These are phyloP conservation scores for Cyclotella choctawhatcheeana DNA, from an alignment of 108 stramenopile genomes.

Conservation along the genomic window DNA sequence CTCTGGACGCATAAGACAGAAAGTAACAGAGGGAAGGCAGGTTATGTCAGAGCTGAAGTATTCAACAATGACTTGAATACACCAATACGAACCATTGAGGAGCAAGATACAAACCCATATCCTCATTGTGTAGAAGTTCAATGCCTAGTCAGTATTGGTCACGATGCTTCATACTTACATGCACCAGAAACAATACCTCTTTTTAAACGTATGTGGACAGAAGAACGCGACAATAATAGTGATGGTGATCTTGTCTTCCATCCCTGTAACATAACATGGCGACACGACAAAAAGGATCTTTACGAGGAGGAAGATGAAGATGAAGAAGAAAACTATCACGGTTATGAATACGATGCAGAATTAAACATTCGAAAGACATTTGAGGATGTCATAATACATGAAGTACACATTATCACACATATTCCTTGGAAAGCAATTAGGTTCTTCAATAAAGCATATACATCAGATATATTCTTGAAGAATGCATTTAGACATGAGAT, in stretches of 20 bases:
- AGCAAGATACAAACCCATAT: slow-evolving; percentile 43
- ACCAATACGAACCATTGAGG: slow-evolving; percentile 41
- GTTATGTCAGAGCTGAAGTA: slow-evolving; percentile 31
- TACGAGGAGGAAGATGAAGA: slow-evolving; percentile 18
- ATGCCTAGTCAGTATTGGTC: slow-evolving; percentile 38
- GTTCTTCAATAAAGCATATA: slow-evolving; percentile 66
- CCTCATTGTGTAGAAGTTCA: slow-evolving; percentile 30
- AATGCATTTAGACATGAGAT: slow-evolving; percentile 75
- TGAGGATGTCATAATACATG: slow-evolving; percentile 15
- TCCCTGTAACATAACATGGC: slow-evolving; percentile 34
- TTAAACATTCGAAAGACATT: slow-evolving; percentile 29
- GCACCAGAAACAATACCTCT: slow-evolving; percentile 34
- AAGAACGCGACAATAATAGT: slow-evolving; percentile 25
- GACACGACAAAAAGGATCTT: slow-evolving; percentile 20
- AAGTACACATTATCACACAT: slow-evolving; percentile 39
- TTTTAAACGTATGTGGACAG: slow-evolving; percentile 21
- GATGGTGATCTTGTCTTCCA: slow-evolving; percentile 24
- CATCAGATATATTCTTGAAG: slow-evolving; percentile 64
- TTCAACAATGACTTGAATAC: slow-evolving; percentile 25
- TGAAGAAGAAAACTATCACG: slow-evolving; percentile 7
- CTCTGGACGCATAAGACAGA: slow-evolving; percentile 26
- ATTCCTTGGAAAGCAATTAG: slow-evolving; percentile 72
- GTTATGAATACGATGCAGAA: slow-evolving; percentile 30
- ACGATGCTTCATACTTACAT: slow-evolving; percentile 29
- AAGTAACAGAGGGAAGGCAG: slow-evolving; percentile 20